Evolutionary conservation across 768 basidiomycete genomes (phyloP).

Genomic region (Kwoniella bestiolae): DNA sequence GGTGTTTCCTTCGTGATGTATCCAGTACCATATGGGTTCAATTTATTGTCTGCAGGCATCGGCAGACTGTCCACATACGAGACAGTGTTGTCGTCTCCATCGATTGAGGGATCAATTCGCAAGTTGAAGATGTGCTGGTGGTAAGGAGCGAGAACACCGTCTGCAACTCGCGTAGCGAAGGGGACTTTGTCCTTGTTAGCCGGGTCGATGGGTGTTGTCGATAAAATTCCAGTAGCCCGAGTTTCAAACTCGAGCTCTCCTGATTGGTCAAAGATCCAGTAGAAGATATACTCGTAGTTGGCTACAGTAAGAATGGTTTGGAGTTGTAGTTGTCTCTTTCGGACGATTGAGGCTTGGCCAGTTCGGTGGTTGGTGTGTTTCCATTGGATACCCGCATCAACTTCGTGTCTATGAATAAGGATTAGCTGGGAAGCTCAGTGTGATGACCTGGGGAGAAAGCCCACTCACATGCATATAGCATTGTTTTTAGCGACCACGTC

Average conservation of each 20-base stretch:
- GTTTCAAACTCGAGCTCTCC: slow-evolving; percentile 49
- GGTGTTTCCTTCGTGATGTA: slow-evolving; percentile 36
- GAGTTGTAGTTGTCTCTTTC: slow-evolving; percentile 45
- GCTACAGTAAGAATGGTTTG: slow-evolving; percentile 49
- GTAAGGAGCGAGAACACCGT: slow-evolving; percentile 41
- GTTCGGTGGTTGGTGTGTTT: slow-evolving; percentile 55
- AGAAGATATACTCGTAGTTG: slow-evolving; percentile 44
- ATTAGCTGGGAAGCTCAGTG: not conserved
- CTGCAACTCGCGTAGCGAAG: slow-evolving; percentile 43
- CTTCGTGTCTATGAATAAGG: slow-evolving; percentile 34
- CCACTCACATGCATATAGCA: slow-evolving; percentile 41
- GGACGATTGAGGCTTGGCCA: slow-evolving; percentile 34
- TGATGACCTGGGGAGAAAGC: not conserved
- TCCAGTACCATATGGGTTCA: slow-evolving; percentile 33
- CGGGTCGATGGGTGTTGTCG: slow-evolving; percentile 40
- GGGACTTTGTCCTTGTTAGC: slow-evolving; percentile 40
- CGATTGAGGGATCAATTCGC: slow-evolving; percentile 39
- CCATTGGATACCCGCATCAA: slow-evolving; percentile 52
- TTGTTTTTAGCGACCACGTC: slow-evolving; percentile 28
- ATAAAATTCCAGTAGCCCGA: slow-evolving; percentile 52
- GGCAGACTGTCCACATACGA: slow-evolving; percentile 44
- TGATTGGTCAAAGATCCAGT: slow-evolving; percentile 45
- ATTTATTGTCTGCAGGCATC: slow-evolving; percentile 7
- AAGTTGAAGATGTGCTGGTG: slow-evolving; percentile 38
- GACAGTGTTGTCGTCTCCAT: slow-evolving; percentile 38